Evolutionary conservation across 2,329 filamentous ascomycete genomes (phyloP).

Genomic region (Neurospora sp.): DNA sequence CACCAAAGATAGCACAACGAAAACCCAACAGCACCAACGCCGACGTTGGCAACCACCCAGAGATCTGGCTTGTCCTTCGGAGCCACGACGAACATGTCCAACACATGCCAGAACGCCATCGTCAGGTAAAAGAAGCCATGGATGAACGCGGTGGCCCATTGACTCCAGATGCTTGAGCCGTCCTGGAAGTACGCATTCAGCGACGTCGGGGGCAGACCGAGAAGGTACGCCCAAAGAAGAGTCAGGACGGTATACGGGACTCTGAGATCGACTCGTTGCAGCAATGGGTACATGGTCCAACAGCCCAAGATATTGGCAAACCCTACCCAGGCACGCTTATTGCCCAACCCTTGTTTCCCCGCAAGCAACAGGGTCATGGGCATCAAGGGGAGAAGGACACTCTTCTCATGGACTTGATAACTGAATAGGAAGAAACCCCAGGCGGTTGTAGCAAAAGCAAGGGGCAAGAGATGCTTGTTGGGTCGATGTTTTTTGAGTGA

Average conservation of each 20-base stretch:
- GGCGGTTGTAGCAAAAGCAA: constrained; percentile 71
- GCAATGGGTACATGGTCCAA: constrained; percentile 90
- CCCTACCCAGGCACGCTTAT: constrained; percentile 82
- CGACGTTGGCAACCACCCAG: constrained; percentile 87
- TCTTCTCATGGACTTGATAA: constrained; percentile 98
- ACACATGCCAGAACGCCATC: constrained; percentile 75
- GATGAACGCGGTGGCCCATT: constrained; percentile 55
- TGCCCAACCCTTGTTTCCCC: constrained; percentile 65
- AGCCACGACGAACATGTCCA: constrained; percentile 58
- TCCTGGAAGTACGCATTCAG: constrained; percentile 57
- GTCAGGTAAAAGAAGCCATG: constrained; percentile 67
- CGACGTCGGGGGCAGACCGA: constrained; percentile 75
- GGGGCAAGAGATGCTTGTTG: constrained; percentile 64
- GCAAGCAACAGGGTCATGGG: constrained; percentile 87
- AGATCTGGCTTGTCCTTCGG: constrained; percentile 78
- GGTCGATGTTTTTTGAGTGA: constrained; percentile 65
- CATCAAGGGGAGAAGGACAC: constrained; percentile 80
- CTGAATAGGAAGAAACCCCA: constrained; percentile 98
- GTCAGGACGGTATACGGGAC: constrained; percentile 81
- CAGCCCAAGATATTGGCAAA: constrained; percentile 83
- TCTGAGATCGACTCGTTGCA: constrained; percentile 72
- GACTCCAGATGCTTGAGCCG: constrained; percentile 32
- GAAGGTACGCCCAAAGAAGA: constrained; percentile 80
- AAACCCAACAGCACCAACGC: constrained; percentile 78
- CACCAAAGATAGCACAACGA: constrained; percentile 88